Conservation (phyloP, 176 grass and related monocot genomes). For the Ensete ventricosum region DNA sequence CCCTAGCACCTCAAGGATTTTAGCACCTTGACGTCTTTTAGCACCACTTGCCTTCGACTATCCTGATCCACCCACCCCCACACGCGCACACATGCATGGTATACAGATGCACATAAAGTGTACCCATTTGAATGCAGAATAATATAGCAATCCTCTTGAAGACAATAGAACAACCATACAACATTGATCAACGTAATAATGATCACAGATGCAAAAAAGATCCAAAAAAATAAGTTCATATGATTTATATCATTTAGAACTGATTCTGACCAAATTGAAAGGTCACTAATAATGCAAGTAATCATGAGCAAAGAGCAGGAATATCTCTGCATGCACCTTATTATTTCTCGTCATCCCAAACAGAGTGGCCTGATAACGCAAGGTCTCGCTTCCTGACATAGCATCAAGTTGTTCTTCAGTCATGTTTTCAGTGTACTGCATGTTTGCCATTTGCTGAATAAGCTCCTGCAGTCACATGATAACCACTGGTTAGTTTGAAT, state of each 20-base stretch:
- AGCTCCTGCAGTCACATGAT: slow-evolving; percentile 49
- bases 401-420: slow-evolving; percentile 95
- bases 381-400: slow-evolving; percentile 92
- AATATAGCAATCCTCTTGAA: too few relatives aligned
- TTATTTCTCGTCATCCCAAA: slow-evolving; percentile 78
- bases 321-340: slow-evolving; percentile 38
- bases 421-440: slow-evolving; percentile 97
- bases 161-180: too few relatives aligned
- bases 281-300: background rate
- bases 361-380: slow-evolving; percentile 74
- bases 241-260: background rate
- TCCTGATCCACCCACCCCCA: too few relatives aligned
- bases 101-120: too few relatives aligned
- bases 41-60: too few relatives aligned
- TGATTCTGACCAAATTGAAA: background rate
- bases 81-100: too few relatives aligned
- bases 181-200: too few relatives aligned
- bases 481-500: background rate
- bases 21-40: too few relatives aligned
- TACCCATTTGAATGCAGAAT: too few relatives aligned
- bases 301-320: background rate
- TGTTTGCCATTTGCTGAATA: slow-evolving; percentile 99
- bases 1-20: too few relatives aligned
- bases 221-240: background rate
- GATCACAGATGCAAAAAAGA: background rate